These are phyloP conservation scores for Helotiales sp. DNA, from an alignment of 2,329 filamentous ascomycete genomes.

Conservation along the genomic window DNA sequence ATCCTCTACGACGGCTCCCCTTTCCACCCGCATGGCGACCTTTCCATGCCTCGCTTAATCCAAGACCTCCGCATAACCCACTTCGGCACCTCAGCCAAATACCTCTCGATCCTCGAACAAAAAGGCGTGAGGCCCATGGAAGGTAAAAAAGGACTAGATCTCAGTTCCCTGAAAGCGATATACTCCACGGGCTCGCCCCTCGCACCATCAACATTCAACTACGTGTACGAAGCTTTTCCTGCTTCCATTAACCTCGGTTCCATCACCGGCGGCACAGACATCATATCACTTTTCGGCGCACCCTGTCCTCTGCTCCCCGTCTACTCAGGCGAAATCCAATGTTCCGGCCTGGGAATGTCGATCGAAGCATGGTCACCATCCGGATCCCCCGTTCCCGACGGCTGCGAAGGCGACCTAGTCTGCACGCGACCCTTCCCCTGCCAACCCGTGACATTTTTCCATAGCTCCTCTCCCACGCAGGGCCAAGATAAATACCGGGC, in stretches of 20 bases:
- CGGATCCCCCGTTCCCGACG: constrained; percentile 46
- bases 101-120: constrained; percentile 88
- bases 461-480: constrained; percentile 60
- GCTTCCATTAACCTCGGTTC: constrained; percentile 82
- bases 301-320: constrained; percentile 79
- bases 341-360: constrained; percentile 80
- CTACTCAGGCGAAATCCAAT: constrained; percentile 75
- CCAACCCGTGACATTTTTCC: constrained; percentile 90
- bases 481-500: constrained; percentile 70
- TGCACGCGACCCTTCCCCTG: constrained; percentile 87
- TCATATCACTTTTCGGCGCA: constrained; percentile 91
- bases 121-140: constrained; percentile 65
- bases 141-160: constrained; percentile 52
- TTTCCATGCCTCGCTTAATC: constrained; percentile 83
- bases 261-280: constrained; percentile 96
- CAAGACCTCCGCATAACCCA: constrained; percentile 84
- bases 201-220: constrained; percentile 89
- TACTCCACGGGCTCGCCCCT: constrained; percentile 94
- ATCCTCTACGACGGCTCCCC: constrained; percentile 93
- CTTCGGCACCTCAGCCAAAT: constrained; percentile 94
- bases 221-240: constrained; percentile 86
- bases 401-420: constrained; percentile 85
- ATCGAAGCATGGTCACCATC: constrained; percentile 63
- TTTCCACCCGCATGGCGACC: constrained; percentile 77
- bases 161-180: constrained; percentile 76